Base-by-base conservation (phyloP, 2,329 filamentous ascomycete genomes). In the Paraphoma chrysanthemicola region DNA sequence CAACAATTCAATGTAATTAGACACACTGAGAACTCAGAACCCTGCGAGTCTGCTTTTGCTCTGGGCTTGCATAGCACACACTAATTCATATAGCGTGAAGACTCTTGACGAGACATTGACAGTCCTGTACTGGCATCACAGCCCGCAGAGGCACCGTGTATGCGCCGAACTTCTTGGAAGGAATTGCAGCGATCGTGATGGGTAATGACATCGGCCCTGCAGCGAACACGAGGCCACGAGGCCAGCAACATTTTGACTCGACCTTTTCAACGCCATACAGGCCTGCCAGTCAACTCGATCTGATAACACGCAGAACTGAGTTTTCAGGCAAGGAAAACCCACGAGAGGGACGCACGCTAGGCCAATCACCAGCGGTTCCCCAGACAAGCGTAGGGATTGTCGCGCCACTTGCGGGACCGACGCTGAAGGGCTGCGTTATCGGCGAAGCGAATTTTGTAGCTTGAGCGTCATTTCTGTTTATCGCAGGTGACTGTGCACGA, bases 371-470 rank as follows among this genome's bases (percentile, higher is more conserved):
- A 36, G 58, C 46, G 36, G 51, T 62, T 60, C 62, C 62, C 62
- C 60, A 60, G 61, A 62, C 54, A 54, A 59, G 49, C 50, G 48
- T 53, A 36, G 46, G 51, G 55, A 51, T 55, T 52, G 52, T 62
- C 44, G 63, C 56, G 60, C 60, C 62, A 66, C 64, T 54, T 61
- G 61, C 56, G 56, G 61, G 61, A 57, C 36, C 55, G 48, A 51
- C 48, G 53, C 43, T 63, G 44, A 57, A 55, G 53, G 61, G 63
- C 53, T 57, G 62, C 70, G 69, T 67, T 73, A 74, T 69, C 71
- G 70, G 68, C 59, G 53, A 64, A 67, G 64, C 69, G 69, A 72
- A 69, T 70, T 72, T 73, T 68, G 62, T 68, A 63, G 55, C 53
- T 60, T 60, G 60, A 58, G 52, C 64, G 67, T 69, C 67, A 67